These are phyloP conservation scores for Agapanthus africanus DNA, from an alignment of 106 monocot genomes.

Conservation along the genomic window DNA sequence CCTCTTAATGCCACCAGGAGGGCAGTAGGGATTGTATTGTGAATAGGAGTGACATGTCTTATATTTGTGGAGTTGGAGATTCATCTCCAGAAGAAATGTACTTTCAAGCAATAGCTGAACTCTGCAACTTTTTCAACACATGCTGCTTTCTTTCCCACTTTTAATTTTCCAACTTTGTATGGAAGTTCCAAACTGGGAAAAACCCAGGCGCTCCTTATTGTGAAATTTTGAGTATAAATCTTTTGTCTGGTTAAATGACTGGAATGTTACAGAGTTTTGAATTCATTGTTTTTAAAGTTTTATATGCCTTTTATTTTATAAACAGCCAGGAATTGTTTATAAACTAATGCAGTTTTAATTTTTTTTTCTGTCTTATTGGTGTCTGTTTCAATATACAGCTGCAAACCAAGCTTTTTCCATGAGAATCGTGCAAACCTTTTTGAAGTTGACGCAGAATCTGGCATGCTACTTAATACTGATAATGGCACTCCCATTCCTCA, in stretches of 20 bases:
- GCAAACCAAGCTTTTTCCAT: slow-evolving; percentile 87
- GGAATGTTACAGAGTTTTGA: background rate
- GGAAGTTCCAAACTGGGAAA: background rate
- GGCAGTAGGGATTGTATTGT: no score
- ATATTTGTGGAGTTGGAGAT: background rate
- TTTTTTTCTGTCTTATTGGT: slow-evolving; percentile 1
- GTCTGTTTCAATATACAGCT: slow-evolving; percentile 32
- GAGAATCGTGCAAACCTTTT: slow-evolving; percentile 74
- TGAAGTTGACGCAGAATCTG: slow-evolving; percentile 71
- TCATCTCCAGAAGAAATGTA: background rate
- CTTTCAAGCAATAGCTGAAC: background rate
- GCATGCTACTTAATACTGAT: slow-evolving; percentile 72
- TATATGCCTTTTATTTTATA: background rate
- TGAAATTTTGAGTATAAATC: background rate
- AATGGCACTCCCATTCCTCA: slow-evolving; percentile 64
- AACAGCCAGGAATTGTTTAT: background rate
- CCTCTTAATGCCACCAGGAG: no score
- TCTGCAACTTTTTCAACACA: background rate
- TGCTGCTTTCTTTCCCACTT: background rate
- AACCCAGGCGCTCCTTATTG: background rate
- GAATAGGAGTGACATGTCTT: no score
- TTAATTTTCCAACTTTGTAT: background rate
- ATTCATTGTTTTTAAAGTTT: background rate
- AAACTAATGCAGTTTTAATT: background rate
- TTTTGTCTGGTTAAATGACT: background rate